phyloP scores from a whole-genome alignment of 1,139 yeast genomes.

The Sugiyamaella novakii region DNA sequence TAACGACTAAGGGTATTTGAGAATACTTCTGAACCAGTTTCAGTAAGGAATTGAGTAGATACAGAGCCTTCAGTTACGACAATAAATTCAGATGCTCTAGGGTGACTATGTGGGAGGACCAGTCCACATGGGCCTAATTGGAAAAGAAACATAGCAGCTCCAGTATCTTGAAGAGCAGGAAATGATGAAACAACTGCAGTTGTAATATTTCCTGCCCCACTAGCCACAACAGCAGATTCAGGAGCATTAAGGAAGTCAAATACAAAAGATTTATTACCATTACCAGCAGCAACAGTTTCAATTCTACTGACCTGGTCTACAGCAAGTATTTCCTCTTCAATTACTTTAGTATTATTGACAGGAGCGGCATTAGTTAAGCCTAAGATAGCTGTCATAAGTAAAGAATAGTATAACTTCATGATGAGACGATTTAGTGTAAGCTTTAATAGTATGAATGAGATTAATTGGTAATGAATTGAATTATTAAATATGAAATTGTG shows the following conservation, averaged over 20 bases:
- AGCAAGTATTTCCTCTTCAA: constrained; percentile 24
- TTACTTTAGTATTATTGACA: constrained; percentile 16
- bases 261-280: constrained; percentile 26
- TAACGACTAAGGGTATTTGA: constrained; percentile 21
- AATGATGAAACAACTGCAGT: constrained; percentile 26
- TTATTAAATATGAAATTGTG: too few relatives aligned
- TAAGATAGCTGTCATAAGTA: not conserved
- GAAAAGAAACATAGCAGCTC: constrained; percentile 25
- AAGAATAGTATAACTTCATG: not conserved
- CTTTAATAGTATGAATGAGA: too few relatives aligned
- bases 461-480: too few relatives aligned
- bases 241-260: constrained; percentile 30
- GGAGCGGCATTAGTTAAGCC: constrained; percentile 6
- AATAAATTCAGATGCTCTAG: constrained; percentile 28
- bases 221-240: constrained; percentile 23
- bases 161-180: constrained; percentile 28
- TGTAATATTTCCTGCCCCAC: constrained; percentile 24
- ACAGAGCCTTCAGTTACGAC: constrained; percentile 28
- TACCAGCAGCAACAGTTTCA: constrained; percentile 22
- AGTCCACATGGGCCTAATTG: constrained; percentile 29
- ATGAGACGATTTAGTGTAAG: too few relatives aligned
- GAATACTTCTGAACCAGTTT: constrained; percentile 28
- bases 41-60: constrained; percentile 29
- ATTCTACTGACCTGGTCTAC: constrained; percentile 25
- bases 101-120: constrained; percentile 29